A percentile compares a stretch with the other conserved stretches of the same genome.
Evolutionary conservation across 2,329 filamentous ascomycete genomes (phyloP).

Genomic region (Ophiostoma perfectum): DNA sequence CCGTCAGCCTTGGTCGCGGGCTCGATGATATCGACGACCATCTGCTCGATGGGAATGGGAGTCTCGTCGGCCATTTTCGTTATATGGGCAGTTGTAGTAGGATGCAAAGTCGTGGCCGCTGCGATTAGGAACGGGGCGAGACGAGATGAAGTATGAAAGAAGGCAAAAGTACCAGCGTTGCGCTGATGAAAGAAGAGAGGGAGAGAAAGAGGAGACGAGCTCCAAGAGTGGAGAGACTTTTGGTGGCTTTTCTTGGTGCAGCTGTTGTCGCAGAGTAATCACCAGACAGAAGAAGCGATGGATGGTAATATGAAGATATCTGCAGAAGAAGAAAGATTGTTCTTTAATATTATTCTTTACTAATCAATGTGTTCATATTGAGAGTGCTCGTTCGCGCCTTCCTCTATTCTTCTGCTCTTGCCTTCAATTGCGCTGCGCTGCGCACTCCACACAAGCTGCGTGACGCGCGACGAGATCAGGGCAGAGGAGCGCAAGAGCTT

Average conservation of each 20-base stretch:
- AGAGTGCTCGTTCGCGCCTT: not conserved
- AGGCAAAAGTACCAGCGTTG: not conserved
- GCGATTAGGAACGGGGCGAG: not conserved
- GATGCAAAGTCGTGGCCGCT: not conserved
- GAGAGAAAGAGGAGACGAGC: slow-evolving; percentile 1
- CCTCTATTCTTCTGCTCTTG: not conserved
- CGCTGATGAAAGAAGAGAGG: not conserved
- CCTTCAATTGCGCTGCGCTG: not conserved
- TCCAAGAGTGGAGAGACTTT: slow-evolving; percentile 1
- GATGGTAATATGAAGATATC: not conserved
- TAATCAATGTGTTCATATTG: too few species aligned
- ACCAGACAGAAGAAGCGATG: not conserved
- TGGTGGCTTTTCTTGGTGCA: slow-evolving; percentile 2
- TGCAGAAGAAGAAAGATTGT: not conserved
- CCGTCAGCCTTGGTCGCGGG: slow-evolving; percentile 13
- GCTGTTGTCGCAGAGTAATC: not conserved
- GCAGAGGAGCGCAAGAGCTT: not conserved
- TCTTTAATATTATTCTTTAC: not conserved
- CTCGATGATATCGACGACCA: slow-evolving; percentile 8
- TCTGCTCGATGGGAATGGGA: not conserved
- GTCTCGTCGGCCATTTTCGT: slow-evolving; percentile 25
- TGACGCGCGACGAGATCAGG: slow-evolving; percentile 4
- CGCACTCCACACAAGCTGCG: slow-evolving; percentile 1
- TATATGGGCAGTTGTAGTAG: not conserved
- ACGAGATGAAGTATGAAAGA: not conserved